Evolutionary conservation across 2,329 filamentous ascomycete genomes (phyloP).

Genomic region (Lizonia empirigonia): DNA sequence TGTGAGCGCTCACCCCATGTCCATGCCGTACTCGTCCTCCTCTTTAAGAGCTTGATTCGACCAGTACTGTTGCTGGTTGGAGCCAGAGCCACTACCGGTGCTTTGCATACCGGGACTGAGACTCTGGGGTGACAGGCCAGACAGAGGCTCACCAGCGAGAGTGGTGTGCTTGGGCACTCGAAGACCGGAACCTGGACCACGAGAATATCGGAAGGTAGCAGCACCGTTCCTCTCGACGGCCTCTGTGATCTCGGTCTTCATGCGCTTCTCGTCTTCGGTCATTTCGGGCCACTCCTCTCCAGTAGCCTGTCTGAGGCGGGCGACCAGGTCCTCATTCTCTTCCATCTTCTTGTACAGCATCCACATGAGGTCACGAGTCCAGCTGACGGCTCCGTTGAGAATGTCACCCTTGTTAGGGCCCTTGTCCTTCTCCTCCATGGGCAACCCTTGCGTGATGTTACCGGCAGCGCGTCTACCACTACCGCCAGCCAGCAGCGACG

Average conservation of each 20-base stretch:
- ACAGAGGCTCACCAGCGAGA: slow-evolving; percentile 77
- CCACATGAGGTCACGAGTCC: slow-evolving; percentile 98
- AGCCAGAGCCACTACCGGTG: slow-evolving; percentile 66
- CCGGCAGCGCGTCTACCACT: slow-evolving; percentile 80
- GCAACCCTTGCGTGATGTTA: slow-evolving; percentile 90
- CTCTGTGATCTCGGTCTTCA: slow-evolving; percentile 91
- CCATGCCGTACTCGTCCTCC: slow-evolving; percentile 90
- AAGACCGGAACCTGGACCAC: slow-evolving; percentile 80
- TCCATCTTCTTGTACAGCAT: slow-evolving; percentile 87
- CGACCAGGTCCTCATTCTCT: slow-evolving; percentile 84
- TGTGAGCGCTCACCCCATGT: slow-evolving; percentile 50
- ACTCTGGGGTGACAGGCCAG: slow-evolving; percentile 63
- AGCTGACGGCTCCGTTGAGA: slow-evolving; percentile 93
- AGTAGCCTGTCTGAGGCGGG: slow-evolving; percentile 60
- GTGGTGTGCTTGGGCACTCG: slow-evolving; percentile 94
- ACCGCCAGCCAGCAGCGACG: slow-evolving; percentile 84
- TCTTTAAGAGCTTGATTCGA: slow-evolving; percentile 76
- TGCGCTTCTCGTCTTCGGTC: slow-evolving; percentile 90
- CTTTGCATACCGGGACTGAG: slow-evolving; percentile 63
- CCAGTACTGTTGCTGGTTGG: slow-evolving; percentile 60
- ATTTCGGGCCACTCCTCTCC: slow-evolving; percentile 51
- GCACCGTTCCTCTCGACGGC: slow-evolving; percentile 81
- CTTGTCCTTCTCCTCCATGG: slow-evolving; percentile 96
- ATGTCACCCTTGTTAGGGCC: slow-evolving; percentile 99
- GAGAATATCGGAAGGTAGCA: slow-evolving; percentile 80